Base-by-base conservation (phyloP, 169 alveolate species). In the Plasmodium inui region DNA sequence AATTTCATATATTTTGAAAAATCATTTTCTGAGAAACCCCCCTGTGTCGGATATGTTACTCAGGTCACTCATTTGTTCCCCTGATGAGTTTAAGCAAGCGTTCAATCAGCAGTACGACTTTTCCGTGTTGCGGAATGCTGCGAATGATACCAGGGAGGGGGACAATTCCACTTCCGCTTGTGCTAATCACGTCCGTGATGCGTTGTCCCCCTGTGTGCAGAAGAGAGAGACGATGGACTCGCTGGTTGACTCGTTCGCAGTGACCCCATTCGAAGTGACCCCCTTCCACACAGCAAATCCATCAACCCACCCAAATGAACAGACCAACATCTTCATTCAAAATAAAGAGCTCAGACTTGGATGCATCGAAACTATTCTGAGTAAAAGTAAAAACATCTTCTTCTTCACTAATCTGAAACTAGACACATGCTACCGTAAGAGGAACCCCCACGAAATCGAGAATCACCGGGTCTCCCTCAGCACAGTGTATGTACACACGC, bases 381-480 rank as follows among this genome's bases (percentile, higher is more conserved):
- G 50, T 1, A 89, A 89, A 22, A 41, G 26, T 6, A 81, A 89
- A 17, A 89, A 89, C 26, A 55, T 89, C 26, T 79, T 89, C 0
- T 89, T 80, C 50, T 89, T 89, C 19, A 67, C 94, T 0, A 57
- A 89, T 19, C 34, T 89, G 53, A 89, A 80, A 37, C 28, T 89
- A 61, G 94, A 89, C 32, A 41, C 12, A 8, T 39, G 37, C 32
- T 89, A 89, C 53, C 79, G 70, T 73, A 89, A 89, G 53, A 79
- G 90, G 50, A 89, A 89, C 82, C 94, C 94, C 26, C 86, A 89
- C 73, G 90, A 89, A 80, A 81, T 80, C 0, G 94, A 89, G 50
- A 89, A 78, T 34, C 22, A 79, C 37, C 26, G 72, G 10, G 26
- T 89, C 3, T 78, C 94, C 9, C 22, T 34, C 34, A 81, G 72